Base-by-base conservation (phyloP, 1,284 basidiomycete genomes). In the Kwoniella shivajii region DNA sequence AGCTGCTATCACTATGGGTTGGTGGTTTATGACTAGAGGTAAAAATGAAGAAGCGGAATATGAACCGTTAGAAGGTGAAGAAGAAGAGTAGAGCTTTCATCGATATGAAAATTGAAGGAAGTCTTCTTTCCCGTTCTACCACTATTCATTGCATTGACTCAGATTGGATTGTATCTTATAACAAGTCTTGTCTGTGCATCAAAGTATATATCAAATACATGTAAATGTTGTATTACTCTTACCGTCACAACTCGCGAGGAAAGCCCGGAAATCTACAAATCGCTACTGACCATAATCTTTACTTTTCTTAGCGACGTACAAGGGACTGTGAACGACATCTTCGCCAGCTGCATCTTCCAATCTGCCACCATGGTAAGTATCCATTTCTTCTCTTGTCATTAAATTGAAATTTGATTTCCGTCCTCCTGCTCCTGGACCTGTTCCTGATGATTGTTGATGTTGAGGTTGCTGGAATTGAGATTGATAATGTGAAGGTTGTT, bases 1-100 rank as follows among this genome's bases (percentile, higher is more conserved):
- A 7, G 73, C 86, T 14, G 50, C 81, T 27, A 60, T 83, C 3
- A 88, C 89, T 56, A 81, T 84, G 56, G 73, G 80, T 13, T 90
- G 92, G 80, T 92, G 90, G 80, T 85, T 83, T 72, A 84, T 89
- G 31, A 91, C 88, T 85, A 79, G 82, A 66, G 78, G 82, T 66
- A 88, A 90, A 73, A 83, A 84, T 47, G 87, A 84, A 20, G 88
- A 90, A 75, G 46, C 49, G 24, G 86, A 88, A 38, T 92, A 90
- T 73, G 90, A 92, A 72, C 89, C 89, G 42, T 76, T 88, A 38
- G 58, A 60, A 49, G 60, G 56, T 13, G 56, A 55, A 41, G 49
- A 46, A 14, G 59, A 61, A 18, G 59, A 60, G 45, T 55, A 56
- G 30, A 18, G 27, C 1, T n/a, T 18, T 20, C 14, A 20, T 13